These are phyloP conservation scores for Boletus sp. DNA, from an alignment of 1,284 basidiomycete species.

Conservation along the genomic window DNA sequence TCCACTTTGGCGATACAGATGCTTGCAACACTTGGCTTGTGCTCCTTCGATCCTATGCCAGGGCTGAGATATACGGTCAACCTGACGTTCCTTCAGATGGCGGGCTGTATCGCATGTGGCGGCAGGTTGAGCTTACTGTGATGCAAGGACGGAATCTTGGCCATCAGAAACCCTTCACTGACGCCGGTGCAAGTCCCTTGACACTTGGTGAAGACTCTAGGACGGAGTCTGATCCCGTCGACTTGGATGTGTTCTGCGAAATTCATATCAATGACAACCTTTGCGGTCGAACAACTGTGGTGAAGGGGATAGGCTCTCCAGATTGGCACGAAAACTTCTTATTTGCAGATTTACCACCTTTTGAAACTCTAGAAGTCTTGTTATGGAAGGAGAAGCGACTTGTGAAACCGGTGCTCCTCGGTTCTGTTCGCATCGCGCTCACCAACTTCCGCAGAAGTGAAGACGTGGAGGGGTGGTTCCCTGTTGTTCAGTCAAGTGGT, in stretches of 20 bases:
- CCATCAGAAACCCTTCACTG: conserved; percentile 35
- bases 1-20: conserved; percentile 60
- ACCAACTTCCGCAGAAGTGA: conserved; percentile 70
- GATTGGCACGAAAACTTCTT: conserved; percentile 77
- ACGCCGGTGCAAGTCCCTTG: conserved; percentile 23
- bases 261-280: conserved; percentile 59
- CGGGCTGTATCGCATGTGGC: conserved; percentile 80
- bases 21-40: conserved; percentile 66
- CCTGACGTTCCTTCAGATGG: conserved; percentile 55
- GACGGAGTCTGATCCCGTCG: conserved; percentile 49
- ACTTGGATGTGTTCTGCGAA: conserved; percentile 69
- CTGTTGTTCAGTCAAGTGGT: conserved; percentile 54
- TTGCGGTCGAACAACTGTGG: conserved; percentile 67
- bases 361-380: conserved; percentile 59
- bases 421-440: conserved; percentile 61
- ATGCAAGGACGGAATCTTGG: conserved; percentile 69
- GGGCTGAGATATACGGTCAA: conserved; percentile 71
- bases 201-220: conserved; percentile 34
- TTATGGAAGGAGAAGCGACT: conserved; percentile 66
- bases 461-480: conserved; percentile 76
- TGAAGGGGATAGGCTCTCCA: conserved; percentile 58
- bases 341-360: conserved; percentile 70
- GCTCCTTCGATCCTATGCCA: conserved; percentile 70
- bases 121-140: conserved; percentile 68
- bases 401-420: conserved; percentile 52